A percentile compares a stretch with the other conserved stretches of the same genome.
These are phyloP conservation scores for Podaxis sp. DNA, from an alignment of 768 basidiomycete genomes.

Conservation along the genomic window DNA sequence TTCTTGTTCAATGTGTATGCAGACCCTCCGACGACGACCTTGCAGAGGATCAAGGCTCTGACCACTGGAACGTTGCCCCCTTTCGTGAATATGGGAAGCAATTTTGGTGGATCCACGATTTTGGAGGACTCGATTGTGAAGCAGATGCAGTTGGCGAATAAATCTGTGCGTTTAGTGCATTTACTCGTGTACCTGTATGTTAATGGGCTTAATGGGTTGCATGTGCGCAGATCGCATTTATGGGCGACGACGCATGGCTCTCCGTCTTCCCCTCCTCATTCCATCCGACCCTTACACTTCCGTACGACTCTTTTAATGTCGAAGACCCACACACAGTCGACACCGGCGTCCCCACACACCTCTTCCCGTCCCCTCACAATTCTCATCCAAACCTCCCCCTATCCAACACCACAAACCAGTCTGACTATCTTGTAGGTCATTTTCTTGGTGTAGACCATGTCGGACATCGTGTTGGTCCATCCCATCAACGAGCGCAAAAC, in stretches of 20 bases:
- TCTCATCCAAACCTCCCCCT: constrained; percentile 1
- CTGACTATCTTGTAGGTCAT: constrained; percentile 91
- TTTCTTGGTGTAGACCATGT: constrained; percentile 96
- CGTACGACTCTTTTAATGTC: constrained; percentile 97
- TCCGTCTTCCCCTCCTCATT: constrained; percentile 82
- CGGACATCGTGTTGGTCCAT: constrained; percentile 91
- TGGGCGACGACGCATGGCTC: constrained; percentile 98
- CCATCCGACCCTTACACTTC: constrained; percentile 67
- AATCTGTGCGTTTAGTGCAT: constrained; percentile 44
- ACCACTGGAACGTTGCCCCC: constrained; percentile 96
- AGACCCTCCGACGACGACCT: constrained; percentile 93
- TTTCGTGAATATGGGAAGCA: constrained; percentile 86
- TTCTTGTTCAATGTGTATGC: constrained; percentile 88
- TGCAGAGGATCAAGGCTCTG: constrained; percentile 93
- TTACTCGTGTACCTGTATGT: background rate
- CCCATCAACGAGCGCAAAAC: constrained; percentile 84
- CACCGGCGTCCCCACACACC: constrained; percentile 79
- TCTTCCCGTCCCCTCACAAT: constrained; percentile 66
- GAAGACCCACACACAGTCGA: constrained; percentile 98
- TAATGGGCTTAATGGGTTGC: background rate
- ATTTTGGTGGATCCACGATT: constrained; percentile 84
- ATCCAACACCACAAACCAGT: constrained; percentile 33
- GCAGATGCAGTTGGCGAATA: constrained; percentile 62
- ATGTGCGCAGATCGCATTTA: constrained; percentile 66
- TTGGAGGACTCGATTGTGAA: constrained; percentile 80